Conservation (phyloP, 495 filamentous ascomycete genomes). For the Cercophora scortea region DNA sequence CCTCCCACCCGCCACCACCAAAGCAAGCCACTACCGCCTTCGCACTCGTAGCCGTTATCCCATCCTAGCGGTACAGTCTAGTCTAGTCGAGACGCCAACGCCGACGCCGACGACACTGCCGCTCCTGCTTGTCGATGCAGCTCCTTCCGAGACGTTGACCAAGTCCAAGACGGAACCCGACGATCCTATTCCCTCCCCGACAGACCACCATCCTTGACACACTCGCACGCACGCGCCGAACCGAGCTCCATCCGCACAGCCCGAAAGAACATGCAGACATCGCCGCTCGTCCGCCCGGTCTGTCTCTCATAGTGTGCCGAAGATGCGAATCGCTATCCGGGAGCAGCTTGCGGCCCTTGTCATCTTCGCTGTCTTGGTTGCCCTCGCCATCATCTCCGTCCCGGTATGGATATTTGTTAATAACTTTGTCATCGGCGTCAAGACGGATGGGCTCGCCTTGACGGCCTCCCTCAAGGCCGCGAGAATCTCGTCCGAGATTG, state of each 20-base stretch:
- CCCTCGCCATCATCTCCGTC: constrained; percentile 47
- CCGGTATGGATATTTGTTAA: constrained; percentile 65
- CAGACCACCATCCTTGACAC: background rate
- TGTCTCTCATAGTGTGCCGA: constrained; percentile 30
- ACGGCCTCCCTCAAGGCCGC: constrained; percentile 80
- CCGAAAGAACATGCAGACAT: constrained; percentile 17
- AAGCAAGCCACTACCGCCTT: too few relatives aligned
- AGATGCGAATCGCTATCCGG: constrained; percentile 76
- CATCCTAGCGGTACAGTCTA: too few relatives aligned
- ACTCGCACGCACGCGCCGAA: background rate
- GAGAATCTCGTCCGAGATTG: constrained; percentile 66
- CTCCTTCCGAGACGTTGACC: too few relatives aligned
- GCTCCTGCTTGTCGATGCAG: too few relatives aligned
- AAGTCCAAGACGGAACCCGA: too few relatives aligned
- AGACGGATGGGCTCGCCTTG: constrained; percentile 53
- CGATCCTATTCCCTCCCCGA: background rate
- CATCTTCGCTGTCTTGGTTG: constrained; percentile 57
- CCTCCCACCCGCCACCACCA: too few relatives aligned
- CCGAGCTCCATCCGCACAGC: background rate
- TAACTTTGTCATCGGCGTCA: constrained; percentile 60
- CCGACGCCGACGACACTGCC: too few relatives aligned
- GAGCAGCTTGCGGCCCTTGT: constrained; percentile 74
- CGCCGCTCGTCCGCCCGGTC: constrained; percentile 10
- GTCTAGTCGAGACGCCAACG: too few relatives aligned
- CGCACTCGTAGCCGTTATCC: too few relatives aligned